Base-by-base conservation (phyloP, 2,329 filamentous ascomycete species). In the Colletotrichum orchidophilum region DNA sequence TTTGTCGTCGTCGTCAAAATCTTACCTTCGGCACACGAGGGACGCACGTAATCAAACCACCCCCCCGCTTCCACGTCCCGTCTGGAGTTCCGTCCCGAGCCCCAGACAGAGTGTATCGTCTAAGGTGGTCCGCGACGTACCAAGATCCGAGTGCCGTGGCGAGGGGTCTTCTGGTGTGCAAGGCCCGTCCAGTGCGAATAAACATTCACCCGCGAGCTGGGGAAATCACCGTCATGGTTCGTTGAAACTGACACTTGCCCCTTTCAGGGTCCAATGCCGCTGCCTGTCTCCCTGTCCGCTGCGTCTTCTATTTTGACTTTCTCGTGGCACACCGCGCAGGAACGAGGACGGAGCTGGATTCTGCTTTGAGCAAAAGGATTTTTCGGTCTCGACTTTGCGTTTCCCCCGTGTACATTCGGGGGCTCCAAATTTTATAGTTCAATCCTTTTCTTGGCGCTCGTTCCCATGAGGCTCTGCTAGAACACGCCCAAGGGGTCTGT, bases 91-190 rank as follows among this genome's bases (percentile, higher is more conserved):
- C 57, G 57, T 58, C 63, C 67, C 63, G 50, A 61, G 29, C 50
- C 31, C 33, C 60, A n/a, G 31, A 63, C 53, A 33, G 39, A 27
- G 50, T 57, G 68, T 62, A 67, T 67, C 68, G 68, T 67, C 68
- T 62, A 63, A 67, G 57, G 57, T 58, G n/a, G 52, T 70, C 26
- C 68, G 68, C 65, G 63, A 67, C 63, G 68, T 67, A 39, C 55
- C 39, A 59, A 42, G 57, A 52, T 35, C 42, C 35, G 58, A 52
- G 39, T 6, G 63, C 67, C 55, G 55, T 29, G 62, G 21, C 54
- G 52, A 49, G 39, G n/a, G 62, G 35, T 26, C n/a, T 26, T 31
- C 24, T 12, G 7, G 18, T 46, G 18, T n/a, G 7, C 18, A 46
- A 18, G 39, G 39, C 39, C 39, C 39, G 9, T 21, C 39, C 18